Evolutionary conservation across 768 basidiomycete genomes (phyloP).

Genomic region (Russula foetens): DNA sequence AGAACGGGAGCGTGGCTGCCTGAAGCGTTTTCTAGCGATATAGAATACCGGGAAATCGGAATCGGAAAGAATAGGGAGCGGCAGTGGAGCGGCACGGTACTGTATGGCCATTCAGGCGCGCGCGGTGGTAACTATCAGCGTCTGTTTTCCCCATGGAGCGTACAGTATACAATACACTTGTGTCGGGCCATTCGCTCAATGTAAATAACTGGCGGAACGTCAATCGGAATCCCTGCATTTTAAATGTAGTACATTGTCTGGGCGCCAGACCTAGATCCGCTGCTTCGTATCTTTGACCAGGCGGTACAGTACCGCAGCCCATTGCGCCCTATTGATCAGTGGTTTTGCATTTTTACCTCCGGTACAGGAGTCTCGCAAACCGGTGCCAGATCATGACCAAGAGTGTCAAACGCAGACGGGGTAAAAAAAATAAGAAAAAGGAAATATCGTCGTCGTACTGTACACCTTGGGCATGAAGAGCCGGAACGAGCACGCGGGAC

Average conservation of each 20-base stretch:
- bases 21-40: not conserved
- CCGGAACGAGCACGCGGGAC: not conserved
- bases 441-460: no score
- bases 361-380: not conserved
- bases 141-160: not conserved
- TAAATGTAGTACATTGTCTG: no score
- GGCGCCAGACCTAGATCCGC: no score
- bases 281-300: no score
- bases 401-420: not conserved
- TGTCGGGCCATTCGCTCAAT: no score
- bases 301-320: not conserved
- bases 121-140: not conserved
- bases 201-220: not conserved
- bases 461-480: no score
- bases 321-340: not conserved
- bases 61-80: not conserved
- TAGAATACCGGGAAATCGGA: not conserved
- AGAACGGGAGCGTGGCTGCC: slow-evolving; percentile 22
- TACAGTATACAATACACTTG: no score
- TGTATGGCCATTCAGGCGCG: not conserved
- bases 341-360: no score
- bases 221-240: not conserved
- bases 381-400: not conserved
- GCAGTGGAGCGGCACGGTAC: no score
- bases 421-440: not conserved